These are phyloP conservation scores for Claviceps monticola DNA, from an alignment of 2,329 filamentous ascomycete species.

Conservation along the genomic window DNA sequence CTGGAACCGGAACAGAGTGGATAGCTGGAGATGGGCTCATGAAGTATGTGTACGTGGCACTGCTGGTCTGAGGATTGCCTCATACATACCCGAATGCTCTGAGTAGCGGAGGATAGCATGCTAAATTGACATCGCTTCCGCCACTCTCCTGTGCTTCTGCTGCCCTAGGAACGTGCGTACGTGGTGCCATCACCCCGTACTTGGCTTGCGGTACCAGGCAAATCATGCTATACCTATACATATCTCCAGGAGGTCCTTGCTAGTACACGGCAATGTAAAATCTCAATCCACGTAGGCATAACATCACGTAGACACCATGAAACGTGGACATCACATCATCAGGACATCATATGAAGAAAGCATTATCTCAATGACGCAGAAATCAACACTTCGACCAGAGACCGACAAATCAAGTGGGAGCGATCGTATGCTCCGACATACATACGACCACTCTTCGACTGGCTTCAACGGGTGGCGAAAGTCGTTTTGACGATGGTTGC, in stretches of 20 bases:
- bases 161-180: neutral
- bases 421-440: no score
- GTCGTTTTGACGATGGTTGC: neutral
- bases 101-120: conserved; percentile 33
- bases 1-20: conserved; percentile 49
- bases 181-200: neutral
- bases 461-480: neutral
- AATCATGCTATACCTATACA: no score
- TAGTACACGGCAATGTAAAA: no score
- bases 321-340: no score
- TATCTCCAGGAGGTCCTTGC: no score
- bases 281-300: no score
- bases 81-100: conserved; percentile 46
- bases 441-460: neutral
- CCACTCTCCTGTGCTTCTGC: conserved; percentile 6
- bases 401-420: no score
- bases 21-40: conserved; percentile 45
- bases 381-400: no score
- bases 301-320: no score
- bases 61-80: conserved; percentile 49
- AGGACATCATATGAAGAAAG: no score
- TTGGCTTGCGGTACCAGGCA: neutral
- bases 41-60: conserved; percentile 50
- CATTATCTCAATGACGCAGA: no score
- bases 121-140: conserved; percentile 47